Evolutionary conservation across 768 basidiomycete species (phyloP).

Genomic region (Leucosporidium yakuticum): DNA sequence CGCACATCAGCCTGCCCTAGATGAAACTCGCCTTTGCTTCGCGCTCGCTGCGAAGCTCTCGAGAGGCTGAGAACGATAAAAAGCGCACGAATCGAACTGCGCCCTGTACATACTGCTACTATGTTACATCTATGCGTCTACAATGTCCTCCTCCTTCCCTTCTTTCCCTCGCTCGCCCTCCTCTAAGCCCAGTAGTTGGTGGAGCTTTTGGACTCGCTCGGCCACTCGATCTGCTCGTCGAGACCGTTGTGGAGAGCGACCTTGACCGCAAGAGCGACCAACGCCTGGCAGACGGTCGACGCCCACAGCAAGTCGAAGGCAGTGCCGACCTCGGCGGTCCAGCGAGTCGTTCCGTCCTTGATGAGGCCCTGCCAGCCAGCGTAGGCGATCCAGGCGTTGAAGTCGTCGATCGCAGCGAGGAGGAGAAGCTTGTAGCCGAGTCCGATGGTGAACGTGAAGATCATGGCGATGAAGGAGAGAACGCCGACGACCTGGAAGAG

Average conservation of each 20-base stretch:
- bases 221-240: conserved; percentile 30
- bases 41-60: not conserved
- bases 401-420: not conserved
- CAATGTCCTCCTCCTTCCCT: not conserved
- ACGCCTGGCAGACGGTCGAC: not conserved
- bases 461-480: conserved; percentile 17
- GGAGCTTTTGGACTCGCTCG: not conserved
- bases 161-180: not conserved
- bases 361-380: not conserved
- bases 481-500: conserved; percentile 9
- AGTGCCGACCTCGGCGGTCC: conserved; percentile 4
- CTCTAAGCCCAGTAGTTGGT: not conserved
- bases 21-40: not conserved
- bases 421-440: conserved; percentile 23
- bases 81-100: not conserved
- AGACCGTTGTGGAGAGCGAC: conserved; percentile 25
- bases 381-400: conserved; percentile 1
- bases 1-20: not conserved
- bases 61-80: not conserved
- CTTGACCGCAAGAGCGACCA: conserved; percentile 10
- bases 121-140: not conserved
- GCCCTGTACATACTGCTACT: not conserved
- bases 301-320: conserved; percentile 25
- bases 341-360: not conserved
- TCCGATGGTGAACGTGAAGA: conserved; percentile 24